Evolutionary conservation across 805 yeast genomes (phyloP).

Genomic region (Wickerhamomyces bisporus): DNA sequence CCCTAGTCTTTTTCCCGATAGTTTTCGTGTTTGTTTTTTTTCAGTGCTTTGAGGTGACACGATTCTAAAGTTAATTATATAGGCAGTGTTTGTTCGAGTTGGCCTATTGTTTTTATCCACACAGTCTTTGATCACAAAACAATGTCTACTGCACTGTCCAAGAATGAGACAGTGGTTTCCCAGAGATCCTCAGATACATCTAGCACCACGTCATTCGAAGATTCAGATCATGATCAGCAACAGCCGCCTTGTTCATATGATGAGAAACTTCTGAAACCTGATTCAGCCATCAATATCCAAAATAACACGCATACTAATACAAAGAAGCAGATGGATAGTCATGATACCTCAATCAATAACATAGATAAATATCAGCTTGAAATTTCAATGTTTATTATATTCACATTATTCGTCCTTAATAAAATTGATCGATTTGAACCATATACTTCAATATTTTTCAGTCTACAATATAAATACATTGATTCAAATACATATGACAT

Average conservation of each 20-base stretch:
- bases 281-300: no score
- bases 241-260: no score
- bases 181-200: constrained; percentile 8
- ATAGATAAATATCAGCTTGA: constrained; percentile 26
- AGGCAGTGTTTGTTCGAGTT: no score
- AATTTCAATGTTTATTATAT: constrained; percentile 21
- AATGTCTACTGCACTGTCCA: constrained; percentile 5
- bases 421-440: constrained; percentile 24
- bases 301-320: no score
- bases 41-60: no score
- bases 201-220: constrained; percentile 6
- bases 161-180: constrained; percentile 9
- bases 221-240: no score
- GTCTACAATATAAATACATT: constrained; percentile 34
- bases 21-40: no score
- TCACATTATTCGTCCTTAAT: constrained; percentile 19
- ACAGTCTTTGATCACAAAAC: constrained; percentile 1
- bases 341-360: constrained; percentile 11
- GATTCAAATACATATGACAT: constrained; percentile 41
- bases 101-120: constrained; percentile 5
- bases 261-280: no score
- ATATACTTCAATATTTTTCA: constrained; percentile 32
- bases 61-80: no score
- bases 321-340: no score
- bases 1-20: no score